Base-by-base conservation (phyloP, 306 rosid genomes). In the Lathyrus sativus region DNA sequence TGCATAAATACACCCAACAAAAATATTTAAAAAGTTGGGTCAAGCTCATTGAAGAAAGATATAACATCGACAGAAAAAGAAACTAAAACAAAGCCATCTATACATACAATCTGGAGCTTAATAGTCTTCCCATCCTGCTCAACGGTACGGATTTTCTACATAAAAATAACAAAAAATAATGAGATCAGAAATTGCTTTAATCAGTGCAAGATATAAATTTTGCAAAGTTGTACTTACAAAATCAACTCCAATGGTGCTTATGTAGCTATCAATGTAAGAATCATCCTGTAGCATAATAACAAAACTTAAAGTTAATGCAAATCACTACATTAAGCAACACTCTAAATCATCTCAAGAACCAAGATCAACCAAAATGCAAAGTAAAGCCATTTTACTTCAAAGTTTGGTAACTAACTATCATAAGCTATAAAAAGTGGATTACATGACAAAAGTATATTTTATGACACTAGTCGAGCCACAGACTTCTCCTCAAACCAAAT, bases 201-300 rank as follows among this genome's bases (percentile, higher is more conserved):
- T 45, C 62, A 66, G 62, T 51, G 53, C 53, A 37, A 46, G 22
- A 38, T 38, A 67, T 38, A 18, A 1, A 18, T 5, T 72, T 54
- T n/a, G 38, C 51, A 39, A 24, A 46, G 66, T 56, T 56, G 62
- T 62, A 73, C 98, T 87, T 77, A 89, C 98, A 82, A 92, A 92
- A 82, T 92, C 98, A 80, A 89, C 98, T 62, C 98, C 98, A 43
- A 92, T 92, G 62, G 98, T 92, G 85, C 98, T 92, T 64, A 92
- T 92, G 86, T 92, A 92, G 89, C 96, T 92, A 14, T 92, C 98
- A 48, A 92, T 73, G 78, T 92, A 92, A 1, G 98, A 92, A 77
- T 92, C 96, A 73, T 92, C 98, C 98, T 92, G 81, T 38, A 81
- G 31, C 51, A 72, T 28, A 71, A 29, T 42, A 3, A 42, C 11